Base-by-base conservation (phyloP, 257 asterid species). In the Linaria vulgaris region DNA sequence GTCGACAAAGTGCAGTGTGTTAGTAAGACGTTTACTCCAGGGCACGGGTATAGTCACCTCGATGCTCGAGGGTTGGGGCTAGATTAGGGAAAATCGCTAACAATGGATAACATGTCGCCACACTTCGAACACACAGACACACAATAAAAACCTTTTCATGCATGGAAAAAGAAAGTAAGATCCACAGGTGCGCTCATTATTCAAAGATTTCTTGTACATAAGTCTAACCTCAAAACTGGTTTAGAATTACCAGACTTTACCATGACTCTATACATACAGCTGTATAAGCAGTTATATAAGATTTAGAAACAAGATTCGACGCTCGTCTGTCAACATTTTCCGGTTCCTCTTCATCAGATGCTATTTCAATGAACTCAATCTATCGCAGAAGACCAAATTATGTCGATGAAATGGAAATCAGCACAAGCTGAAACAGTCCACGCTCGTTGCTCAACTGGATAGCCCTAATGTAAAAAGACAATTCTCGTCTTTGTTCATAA, bases 401-500 rank as follows among this genome's bases (percentile, higher is more conserved):
- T n/a, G n/a, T 6, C 34, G 34, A 27, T 6, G 34, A 37, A 6
- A 46, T n/a, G 12, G 15, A 56, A 27, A 52, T 72, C 38, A 60
- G 59, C 16, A 34, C 21, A 75, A 56, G 44, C 41, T 61, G 57
- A 64, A 78, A 70, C 49, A 24, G 63, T 64, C 59, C 75, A 44
- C 48, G 47, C 15, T 44, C 54, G 56, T n/a, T n/a, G n/a, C n/a
- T n/a, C 6, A 76, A 65, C 55, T 69, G 76, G 48, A 64, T 38
- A 41, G 72, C 74, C 70, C 70, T 24, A 30, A 58, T 66, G 71
- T 63, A 79, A 20, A 74, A 75, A 27, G 74, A 61, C 22, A 22
- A 49, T 54, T 73, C 30, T 81, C 88, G n/a, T 83, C 95, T 56
- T 79, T 86, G 74, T 76, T 88, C 72, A 79, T 76, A 63, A 91